Evolutionary conservation across 2,329 filamentous ascomycete genomes (phyloP), one percentile per base, ranked within the genome.

Genomic region (Botrytis sinoallii): DNA sequence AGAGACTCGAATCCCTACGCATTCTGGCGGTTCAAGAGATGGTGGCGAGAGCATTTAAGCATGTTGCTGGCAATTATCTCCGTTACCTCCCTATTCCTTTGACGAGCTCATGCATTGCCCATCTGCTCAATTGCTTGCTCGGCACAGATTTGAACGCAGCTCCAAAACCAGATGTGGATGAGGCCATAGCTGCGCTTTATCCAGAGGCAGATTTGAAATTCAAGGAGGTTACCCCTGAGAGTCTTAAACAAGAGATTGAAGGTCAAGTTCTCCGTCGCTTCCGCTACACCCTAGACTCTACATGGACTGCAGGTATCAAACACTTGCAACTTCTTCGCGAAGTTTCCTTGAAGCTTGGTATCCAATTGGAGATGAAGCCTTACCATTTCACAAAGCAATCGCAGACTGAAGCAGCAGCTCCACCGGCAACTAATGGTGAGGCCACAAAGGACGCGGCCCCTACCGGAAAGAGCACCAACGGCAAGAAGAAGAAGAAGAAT

Each of bases 21-120:
- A 89, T 90, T 73, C 88, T 99, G 55, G 89, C 92, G 75, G 83
- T 93, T 60, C 95, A 97, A 81, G 96, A 99, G 83, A 98, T 98
- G 92, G 88, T 98, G 77, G 88, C 93, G n/a, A 91, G 96, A 85
- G 91, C 93, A 8, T 98, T 98, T 88, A 99, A 99, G 88, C 95
- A 99, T 83, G 86, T 96, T 76, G 88, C 92, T 73, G 91, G 93
- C 82, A 88, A 88, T 78, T 93, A 97, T 82, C 86, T 99, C 75
- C 91, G 92, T 76, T 89, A 92, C 76, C 84, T 98, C 32, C 93
- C 96, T 35, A 87, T 92, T 76, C 90, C 93, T 22, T 91, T 98
- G 76, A 90, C 92, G n/a, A 88, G 93, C 67, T 86, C 93, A 74
- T 95, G 93, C 81, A 85, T 95, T 75, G 87, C 95, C 10, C 96